Percentiles rank a stretch among this genome's conserved stretches.
Evolutionary conservation across 176 grass and related monocot species (phyloP).

Genomic region (Eleusine indica): DNA sequence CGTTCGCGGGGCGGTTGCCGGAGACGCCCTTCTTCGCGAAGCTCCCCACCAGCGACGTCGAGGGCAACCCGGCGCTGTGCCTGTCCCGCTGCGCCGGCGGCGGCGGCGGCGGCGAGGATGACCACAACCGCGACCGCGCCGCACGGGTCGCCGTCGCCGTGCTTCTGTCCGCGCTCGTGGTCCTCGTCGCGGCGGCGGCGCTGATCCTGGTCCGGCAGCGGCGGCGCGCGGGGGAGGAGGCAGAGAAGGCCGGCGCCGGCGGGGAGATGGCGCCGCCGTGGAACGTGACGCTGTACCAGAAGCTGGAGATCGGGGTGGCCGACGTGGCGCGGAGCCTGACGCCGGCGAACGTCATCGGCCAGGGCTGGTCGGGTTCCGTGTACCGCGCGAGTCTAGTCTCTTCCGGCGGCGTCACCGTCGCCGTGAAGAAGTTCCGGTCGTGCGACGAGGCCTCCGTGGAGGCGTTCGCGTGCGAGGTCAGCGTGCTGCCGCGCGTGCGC

Average conservation of each 20-base stretch:
- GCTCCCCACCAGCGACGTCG: constrained; percentile 69
- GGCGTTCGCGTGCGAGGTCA: constrained; percentile 76
- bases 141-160: constrained; percentile 60
- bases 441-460: constrained; percentile 59
- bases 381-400: constrained; percentile 66
- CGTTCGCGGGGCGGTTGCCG: constrained; percentile 55
- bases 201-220: constrained; percentile 45
- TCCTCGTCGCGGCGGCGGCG: constrained; percentile 44
- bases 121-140: not conserved
- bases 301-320: constrained; percentile 73
- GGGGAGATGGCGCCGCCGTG: constrained; percentile 76
- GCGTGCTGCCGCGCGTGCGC: constrained; percentile 70
- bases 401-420: constrained; percentile 41
- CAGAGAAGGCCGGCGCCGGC: constrained; percentile 23
- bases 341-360: constrained; percentile 62
- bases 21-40: constrained; percentile 77
- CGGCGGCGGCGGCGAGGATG: constrained; percentile 1
- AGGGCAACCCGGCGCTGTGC: constrained; percentile 78
- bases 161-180: constrained; percentile 62
- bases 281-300: constrained; percentile 88
- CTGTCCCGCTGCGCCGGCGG: constrained; percentile 67
- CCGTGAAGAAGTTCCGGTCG: constrained; percentile 80
- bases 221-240: constrained; percentile 27
- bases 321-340: constrained; percentile 69
- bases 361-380: constrained; percentile 74